phyloP scores from a whole-genome alignment of 2,329 filamentous ascomycete genomes.

The Penicillium sp. region DNA sequence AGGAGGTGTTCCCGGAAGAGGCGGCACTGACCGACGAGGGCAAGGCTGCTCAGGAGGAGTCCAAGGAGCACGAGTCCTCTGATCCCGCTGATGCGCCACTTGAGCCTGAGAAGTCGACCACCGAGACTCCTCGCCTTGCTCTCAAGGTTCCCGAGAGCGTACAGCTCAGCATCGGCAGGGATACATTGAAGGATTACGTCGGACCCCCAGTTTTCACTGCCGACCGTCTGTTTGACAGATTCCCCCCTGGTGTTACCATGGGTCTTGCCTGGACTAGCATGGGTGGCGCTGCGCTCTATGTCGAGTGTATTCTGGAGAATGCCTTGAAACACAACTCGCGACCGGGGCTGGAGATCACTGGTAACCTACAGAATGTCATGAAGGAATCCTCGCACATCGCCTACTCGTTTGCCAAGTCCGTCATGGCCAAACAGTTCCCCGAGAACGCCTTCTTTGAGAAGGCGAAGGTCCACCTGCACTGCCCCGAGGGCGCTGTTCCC shows the following conservation, averaged over 20 bases:
- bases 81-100: conserved; percentile 63
- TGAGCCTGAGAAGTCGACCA: conserved; percentile 39
- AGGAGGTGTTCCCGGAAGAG: conserved; percentile 76
- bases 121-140: conserved; percentile 67
- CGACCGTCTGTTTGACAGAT: conserved; percentile 90
- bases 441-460: conserved; percentile 96
- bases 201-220: conserved; percentile 94
- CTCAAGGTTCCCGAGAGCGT: conserved; percentile 84
- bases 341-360: conserved; percentile 84
- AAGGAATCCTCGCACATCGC: conserved; percentile 95
- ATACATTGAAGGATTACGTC: conserved; percentile 94
- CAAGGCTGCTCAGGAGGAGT: conserved; percentile 71
- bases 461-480: conserved; percentile 92
- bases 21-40: conserved; percentile 82
- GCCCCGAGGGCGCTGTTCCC: conserved; percentile 90
- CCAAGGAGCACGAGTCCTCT: conserved; percentile 57
- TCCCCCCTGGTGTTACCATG: conserved; percentile 94
- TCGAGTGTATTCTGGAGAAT: conserved; percentile 92
- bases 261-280: conserved; percentile 97
- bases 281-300: conserved; percentile 93
- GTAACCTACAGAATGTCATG: conserved; percentile 95
- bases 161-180: conserved; percentile 80
- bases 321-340: conserved; percentile 71
- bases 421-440: conserved; percentile 80
- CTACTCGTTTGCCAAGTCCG: conserved; percentile 90